Evolutionary conservation across 345 rosid genomes (phyloP).

Genomic region (Ailanthus altissimus): DNA sequence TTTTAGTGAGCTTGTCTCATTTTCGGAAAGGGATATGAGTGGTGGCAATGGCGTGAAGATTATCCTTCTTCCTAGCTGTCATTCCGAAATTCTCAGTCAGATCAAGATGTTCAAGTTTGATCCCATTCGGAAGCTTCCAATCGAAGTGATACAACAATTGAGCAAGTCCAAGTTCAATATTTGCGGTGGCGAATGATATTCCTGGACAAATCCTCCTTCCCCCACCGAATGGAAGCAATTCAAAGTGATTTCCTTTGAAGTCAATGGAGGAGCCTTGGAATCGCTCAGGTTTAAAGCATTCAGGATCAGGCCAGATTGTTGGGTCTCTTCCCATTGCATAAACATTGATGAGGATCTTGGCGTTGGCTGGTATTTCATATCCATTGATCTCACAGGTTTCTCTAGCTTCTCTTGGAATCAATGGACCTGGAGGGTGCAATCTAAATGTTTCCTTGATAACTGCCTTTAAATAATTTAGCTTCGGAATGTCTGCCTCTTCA

Average conservation of each 20-base stretch:
- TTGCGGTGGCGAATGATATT: conserved; percentile 17
- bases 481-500: conserved; percentile 22
- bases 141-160: conserved; percentile 22
- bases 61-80: conserved; percentile 4
- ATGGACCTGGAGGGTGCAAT: conserved; percentile 26
- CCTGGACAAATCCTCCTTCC: conserved; percentile 27
- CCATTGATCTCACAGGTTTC: conserved; percentile 31
- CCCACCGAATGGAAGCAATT: conserved; percentile 24
- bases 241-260: conserved; percentile 24
- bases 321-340: conserved; percentile 40
- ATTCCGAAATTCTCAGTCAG: conserved; percentile 15
- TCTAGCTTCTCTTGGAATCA: conserved; percentile 29
- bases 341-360: conserved; percentile 27
- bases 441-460: conserved; percentile 29
- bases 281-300: conserved; percentile 14
- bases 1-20: too few species aligned
- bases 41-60: conserved; percentile 9
- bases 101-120: conserved; percentile 18
- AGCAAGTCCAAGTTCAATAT: conserved; percentile 22
- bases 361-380: conserved; percentile 20
- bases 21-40: conserved; percentile 8
- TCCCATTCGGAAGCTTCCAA: conserved; percentile 21
- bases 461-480: conserved; percentile 16
- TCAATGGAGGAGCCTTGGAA: conserved; percentile 15
- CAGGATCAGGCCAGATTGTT: conserved; percentile 22